Evolutionary conservation across 257 asterid species (phyloP), one percentile per base, ranked within the genome.

Genomic region (Penstemon davidsonii): DNA sequence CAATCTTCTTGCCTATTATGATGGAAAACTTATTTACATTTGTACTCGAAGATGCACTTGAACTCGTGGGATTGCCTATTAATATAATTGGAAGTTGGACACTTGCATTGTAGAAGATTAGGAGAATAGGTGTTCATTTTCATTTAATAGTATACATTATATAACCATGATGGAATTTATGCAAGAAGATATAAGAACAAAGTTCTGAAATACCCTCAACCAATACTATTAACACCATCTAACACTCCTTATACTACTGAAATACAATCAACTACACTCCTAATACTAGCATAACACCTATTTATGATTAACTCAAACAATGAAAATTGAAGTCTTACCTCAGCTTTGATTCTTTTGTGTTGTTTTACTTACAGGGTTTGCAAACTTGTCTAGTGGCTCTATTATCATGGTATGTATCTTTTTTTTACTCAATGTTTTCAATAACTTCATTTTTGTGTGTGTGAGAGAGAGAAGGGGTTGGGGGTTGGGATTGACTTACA

Each of bases 331-430:
- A 58, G 60, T 55, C 41, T 50, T 50, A 68, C 41, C 33, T 63
- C 62, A 51, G 57, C 61, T 49, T 77, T 79, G 72, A 79, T 69
- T 67, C 38, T 59, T 56, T 64, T 70, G 60, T 55, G 54, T 60
- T 75, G 39, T 73, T 76, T 64, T 71, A 10, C 61, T 52, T 79
- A 41, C 90, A 93, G 98, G 98, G 98, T 70, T 60, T 93, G 78
- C 98, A 84, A 77, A 90, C 96, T 65, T 93, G 98, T 84, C 82
- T 93, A 69, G 95, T 93, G 67, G 90, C 97, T 60, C 79, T 93
- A 38, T 78, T 93, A 67, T 88, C 97, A 66, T 90, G 98, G 98
- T 93, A 90, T 55, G 87, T 78, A 47, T 55, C 57, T 33, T 73
- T 13, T 19, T 61, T 37, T 68, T 63, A 50, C 36, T 58, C 59